Conservation (phyloP, 139 green algal species). For the Picochlorum costavermella region DNA sequence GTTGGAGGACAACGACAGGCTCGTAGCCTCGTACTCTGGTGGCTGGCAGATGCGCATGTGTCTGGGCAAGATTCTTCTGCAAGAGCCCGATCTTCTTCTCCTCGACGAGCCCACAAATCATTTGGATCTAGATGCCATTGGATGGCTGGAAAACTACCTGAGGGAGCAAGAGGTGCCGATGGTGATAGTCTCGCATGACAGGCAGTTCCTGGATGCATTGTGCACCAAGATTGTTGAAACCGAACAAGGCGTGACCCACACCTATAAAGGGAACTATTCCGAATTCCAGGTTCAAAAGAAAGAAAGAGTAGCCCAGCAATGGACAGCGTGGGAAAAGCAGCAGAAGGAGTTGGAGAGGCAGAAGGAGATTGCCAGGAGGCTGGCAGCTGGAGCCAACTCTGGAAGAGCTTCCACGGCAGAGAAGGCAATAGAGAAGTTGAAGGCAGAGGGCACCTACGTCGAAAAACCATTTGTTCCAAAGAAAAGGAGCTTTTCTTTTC, state of each 20-base stretch:
- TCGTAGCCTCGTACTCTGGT: constrained; percentile 66
- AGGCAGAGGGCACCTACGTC: constrained; percentile 51
- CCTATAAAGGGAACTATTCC: constrained; percentile 65
- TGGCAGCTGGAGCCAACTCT: constrained; percentile 55
- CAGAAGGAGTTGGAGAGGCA: constrained; percentile 90
- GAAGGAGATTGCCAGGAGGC: constrained; percentile 59
- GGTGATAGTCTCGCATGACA: constrained; percentile 95
- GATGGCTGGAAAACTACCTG: constrained; percentile 97
- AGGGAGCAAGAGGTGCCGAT: constrained; percentile 74
- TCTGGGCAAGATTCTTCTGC: constrained; percentile 95
- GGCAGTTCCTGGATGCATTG: constrained; percentile 95
- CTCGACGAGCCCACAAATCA: constrained; percentile 99
- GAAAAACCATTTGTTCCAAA: constrained; percentile 82
- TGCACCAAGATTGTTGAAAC: constrained; percentile 96
- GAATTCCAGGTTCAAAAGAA: constrained; percentile 42
- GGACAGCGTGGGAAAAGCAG: constrained; percentile 87
- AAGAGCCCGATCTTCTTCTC: constrained; percentile 86
- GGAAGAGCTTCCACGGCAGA: constrained; percentile 76
- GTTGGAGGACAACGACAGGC: constrained; percentile 76
- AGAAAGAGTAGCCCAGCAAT: constrained; percentile 66
- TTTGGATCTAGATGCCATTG: constrained; percentile 92
- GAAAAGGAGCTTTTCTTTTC: constrained; percentile 59
- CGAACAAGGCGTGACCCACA: constrained; percentile 76
- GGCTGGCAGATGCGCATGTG: constrained; percentile 99
- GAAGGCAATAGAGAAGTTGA: constrained; percentile 86